Base-by-base conservation (phyloP, 2,329 filamentous ascomycete genomes). In the Apiospora sp. region DNA sequence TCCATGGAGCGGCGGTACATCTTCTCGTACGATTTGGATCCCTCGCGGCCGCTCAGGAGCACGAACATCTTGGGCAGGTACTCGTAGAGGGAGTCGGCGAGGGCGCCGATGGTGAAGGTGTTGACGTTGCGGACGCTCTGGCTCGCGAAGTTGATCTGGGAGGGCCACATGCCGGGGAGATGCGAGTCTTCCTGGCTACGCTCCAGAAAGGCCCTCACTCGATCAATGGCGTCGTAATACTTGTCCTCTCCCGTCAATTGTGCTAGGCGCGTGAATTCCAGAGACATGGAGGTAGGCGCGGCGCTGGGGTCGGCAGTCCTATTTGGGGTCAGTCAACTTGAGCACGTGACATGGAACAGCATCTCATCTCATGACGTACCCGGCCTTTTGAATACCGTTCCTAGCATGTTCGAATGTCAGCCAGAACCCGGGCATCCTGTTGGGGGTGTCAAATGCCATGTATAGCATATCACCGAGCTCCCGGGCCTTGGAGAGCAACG, bases 111-210 rank as follows among this genome's bases (percentile, higher is more conserved):
- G 0, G 87, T 88, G 75, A 87, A 90, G n/a, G 75, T 77, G 3
- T 72, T 80, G 13, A 82, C 82, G n/a, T 75, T 77, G 19, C 81
- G 72, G 48, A 85, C 84, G 76, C 78, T 84, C 80, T 83, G 85
- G 87, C 75, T 87, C 83, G 76, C 85, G 84, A 81, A 87, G 80
- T 95, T 88, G 69, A 96, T 82, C 69, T 85, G 84, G 27, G 88
- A 86, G 0, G 93, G 93, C 92, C 92, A 96, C 85, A 96, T 87
- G 3, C 94, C 94, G 0, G 93, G 93, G 6, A 96, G 81, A 22
- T 84, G 85, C 0, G 93, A 95, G 4, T 86, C 81, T 76, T 91
- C 90, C 82, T 96, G 94, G 71, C 89, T 88, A 48, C 86, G 84
- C 71, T 92, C 87, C n/a, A 97, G 86, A 34, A 91, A 88, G 72